Base-by-base conservation (phyloP, 2,329 filamentous ascomycete genomes). In the Botryotinia narcissicola region DNA sequence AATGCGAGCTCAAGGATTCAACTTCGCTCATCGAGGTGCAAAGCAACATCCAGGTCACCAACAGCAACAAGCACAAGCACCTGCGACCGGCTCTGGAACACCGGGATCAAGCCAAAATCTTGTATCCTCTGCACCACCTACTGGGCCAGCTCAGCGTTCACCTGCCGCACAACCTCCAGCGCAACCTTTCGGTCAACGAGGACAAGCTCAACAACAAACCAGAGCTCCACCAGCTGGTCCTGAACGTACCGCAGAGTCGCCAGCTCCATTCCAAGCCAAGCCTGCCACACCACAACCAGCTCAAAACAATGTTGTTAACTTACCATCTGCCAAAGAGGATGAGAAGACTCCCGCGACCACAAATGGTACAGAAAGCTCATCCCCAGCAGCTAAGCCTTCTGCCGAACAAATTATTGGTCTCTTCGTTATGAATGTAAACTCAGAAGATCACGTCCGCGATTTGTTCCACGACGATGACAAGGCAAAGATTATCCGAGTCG, bases 1-100 rank as follows among this genome's bases (percentile, higher is more conserved):
- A 84, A 99, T 99, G 96, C 91, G 94, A 76, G 96, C 96, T 35
- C 96, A 99, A 81, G 96, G 96, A 60, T 99, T 99, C 88, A 99
- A 99, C 87, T 99, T 99, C 83, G 94, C 96, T 37, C 96, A 99
- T 83, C 92, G 96, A 79, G 93, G 93, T 76, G 91, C 93, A 73
- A 98, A 98, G 86, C 90, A 92, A 81, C 86, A 86, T 76, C 81
- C 82, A 83, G 74, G 80, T 82, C 77, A 83, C 54, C 78, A 78
- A 71, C 78, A 78, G 60, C 79, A 81, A n/a, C 71, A 60, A 69
- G 37, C 60, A 20, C 75, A 81, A 44, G 78, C 80, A 64, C 79
- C 81, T 68, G 74, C 81, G n/a, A 79, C 81, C 66, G 78, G 79
- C 46, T 80, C 81, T 70, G 80, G 79, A 62, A 80, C 81, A 48